Evolutionary conservation across 1,139 yeast genomes (phyloP).

Genomic region (Candida pseudoviswanathii): DNA sequence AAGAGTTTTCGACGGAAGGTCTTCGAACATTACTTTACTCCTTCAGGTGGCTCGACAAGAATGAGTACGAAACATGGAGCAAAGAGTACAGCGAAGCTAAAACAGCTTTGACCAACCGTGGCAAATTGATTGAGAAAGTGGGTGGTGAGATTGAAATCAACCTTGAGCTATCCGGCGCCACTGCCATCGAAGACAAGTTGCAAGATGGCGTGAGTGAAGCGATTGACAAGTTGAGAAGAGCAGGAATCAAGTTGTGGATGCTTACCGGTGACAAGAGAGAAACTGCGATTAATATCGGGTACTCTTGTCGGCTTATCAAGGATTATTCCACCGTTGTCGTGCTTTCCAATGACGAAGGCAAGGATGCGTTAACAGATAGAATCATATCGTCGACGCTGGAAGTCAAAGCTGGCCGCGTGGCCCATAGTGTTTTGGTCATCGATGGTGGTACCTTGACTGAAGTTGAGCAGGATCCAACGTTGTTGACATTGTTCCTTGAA

Average conservation of each 20-base stretch:
- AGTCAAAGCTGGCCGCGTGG: constrained; percentile 69
- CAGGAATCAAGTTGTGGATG: constrained; percentile 97
- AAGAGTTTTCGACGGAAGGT: constrained; percentile 94
- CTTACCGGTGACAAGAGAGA: constrained; percentile 97
- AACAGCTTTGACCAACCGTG: constrained; percentile 70
- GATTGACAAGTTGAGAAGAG: constrained; percentile 86
- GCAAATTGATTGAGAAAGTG: constrained; percentile 63
- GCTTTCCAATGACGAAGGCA: constrained; percentile 60
- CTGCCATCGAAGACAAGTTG: constrained; percentile 95
- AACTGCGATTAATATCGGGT: constrained; percentile 96
- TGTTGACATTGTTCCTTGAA: constrained; percentile 76
- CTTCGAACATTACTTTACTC: constrained; percentile 85
- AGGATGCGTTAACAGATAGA: constrained; percentile 50
- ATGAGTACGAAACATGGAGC: constrained; percentile 69
- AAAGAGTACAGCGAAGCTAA: constrained; percentile 71
- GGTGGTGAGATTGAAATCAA: constrained; percentile 73
- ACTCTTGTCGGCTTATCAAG: constrained; percentile 88
- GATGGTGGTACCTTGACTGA: constrained; percentile 83
- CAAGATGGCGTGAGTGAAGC: constrained; percentile 97
- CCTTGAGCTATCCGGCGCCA: constrained; percentile 80
- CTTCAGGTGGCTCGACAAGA: constrained; percentile 65
- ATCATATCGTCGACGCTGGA: constrained; percentile 64
- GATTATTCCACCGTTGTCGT: constrained; percentile 91
- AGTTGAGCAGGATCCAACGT: constrained; percentile 70
- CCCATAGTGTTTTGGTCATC: constrained; percentile 90